A percentile compares a stretch with the other conserved stretches of the same genome.
These are phyloP conservation scores for Penicillium macrosclerotiorum DNA, from an alignment of 495 filamentous ascomycete genomes.

Conservation along the genomic window DNA sequence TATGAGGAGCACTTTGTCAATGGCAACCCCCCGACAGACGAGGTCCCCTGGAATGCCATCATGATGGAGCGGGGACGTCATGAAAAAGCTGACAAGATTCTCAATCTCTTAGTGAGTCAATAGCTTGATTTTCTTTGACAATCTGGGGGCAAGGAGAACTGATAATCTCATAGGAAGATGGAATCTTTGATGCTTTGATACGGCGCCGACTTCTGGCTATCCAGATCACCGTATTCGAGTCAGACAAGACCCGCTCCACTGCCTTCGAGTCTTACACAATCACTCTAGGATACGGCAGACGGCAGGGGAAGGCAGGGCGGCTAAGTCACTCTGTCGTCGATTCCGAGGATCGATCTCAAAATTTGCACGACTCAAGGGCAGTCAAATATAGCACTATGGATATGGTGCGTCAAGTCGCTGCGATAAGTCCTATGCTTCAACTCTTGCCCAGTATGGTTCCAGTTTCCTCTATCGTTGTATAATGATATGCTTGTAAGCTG, in stretches of 20 bases:
- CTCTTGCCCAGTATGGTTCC: too few species aligned
- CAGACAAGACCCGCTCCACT: neutral
- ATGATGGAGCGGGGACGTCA: conserved; percentile 7
- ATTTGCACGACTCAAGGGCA: too few species aligned
- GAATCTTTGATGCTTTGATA: conserved; percentile 2
- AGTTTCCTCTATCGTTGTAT: too few species aligned
- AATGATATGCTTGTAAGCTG: too few species aligned
- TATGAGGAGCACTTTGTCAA: conserved; percentile 29
- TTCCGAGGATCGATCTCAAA: too few species aligned
- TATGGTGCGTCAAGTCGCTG: too few species aligned
- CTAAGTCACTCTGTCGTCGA: too few species aligned
- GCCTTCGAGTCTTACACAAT: conserved; percentile 7
- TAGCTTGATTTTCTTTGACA: too few species aligned
- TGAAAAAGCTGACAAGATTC: neutral
- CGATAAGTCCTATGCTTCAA: too few species aligned
- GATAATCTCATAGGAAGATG: neutral
- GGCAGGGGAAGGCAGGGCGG: neutral
- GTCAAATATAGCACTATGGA: too few species aligned
- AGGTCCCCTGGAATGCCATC: neutral
- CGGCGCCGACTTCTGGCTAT: neutral
- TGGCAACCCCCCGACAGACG: neutral
- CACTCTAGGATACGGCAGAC: neutral
- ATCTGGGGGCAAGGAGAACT: neutral
- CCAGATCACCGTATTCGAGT: conserved; percentile 1
- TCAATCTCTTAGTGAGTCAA: conserved; percentile 5